Conservation (phyloP, 2,329 filamentous ascomycete species). For the Cladosporium sp. region DNA sequence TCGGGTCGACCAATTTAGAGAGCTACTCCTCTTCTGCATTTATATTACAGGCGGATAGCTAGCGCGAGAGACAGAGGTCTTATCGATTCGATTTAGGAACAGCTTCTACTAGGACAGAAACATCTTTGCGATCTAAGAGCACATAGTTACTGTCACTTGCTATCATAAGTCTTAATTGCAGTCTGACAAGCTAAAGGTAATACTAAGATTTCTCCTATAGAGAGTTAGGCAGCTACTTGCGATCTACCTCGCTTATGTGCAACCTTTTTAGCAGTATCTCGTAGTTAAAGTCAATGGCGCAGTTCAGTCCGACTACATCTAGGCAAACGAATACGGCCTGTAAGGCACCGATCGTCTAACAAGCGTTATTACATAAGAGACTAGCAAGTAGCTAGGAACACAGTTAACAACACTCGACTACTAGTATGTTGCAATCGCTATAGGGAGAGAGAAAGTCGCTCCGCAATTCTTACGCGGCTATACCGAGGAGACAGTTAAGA, state of each 20-base stretch:
- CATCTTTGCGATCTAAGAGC: constrained; percentile 20
- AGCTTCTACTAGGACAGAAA: constrained; percentile 21
- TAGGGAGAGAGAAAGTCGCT: constrained; percentile 16
- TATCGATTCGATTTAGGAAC: constrained; percentile 17
- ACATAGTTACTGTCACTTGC: constrained; percentile 19
- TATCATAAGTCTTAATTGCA: constrained; percentile 27
- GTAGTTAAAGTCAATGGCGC: constrained; percentile 15
- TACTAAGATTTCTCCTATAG: constrained; percentile 23
- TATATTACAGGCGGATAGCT: constrained; percentile 16
- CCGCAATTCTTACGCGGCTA: constrained; percentile 20
- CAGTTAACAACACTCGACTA: constrained; percentile 17
- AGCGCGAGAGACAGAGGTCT: constrained; percentile 19
- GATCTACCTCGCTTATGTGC: constrained; percentile 22
- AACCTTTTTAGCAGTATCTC: constrained; percentile 21
- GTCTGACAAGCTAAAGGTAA: constrained; percentile 24
- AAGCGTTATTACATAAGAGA: constrained; percentile 17
- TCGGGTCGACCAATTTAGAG: constrained; percentile 13
- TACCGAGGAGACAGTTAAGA: constrained; percentile 17
- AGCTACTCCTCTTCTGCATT: constrained; percentile 17
- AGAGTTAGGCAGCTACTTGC: constrained; percentile 22
- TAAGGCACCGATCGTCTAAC: constrained; percentile 18
- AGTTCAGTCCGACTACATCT: constrained; percentile 14
- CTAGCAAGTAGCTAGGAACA: constrained; percentile 16
- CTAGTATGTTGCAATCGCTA: constrained; percentile 16
- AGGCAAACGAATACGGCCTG: constrained; percentile 12